Conservation (phyloP, 2,329 filamentous ascomycete genomes). For the Exophiala sp. region DNA sequence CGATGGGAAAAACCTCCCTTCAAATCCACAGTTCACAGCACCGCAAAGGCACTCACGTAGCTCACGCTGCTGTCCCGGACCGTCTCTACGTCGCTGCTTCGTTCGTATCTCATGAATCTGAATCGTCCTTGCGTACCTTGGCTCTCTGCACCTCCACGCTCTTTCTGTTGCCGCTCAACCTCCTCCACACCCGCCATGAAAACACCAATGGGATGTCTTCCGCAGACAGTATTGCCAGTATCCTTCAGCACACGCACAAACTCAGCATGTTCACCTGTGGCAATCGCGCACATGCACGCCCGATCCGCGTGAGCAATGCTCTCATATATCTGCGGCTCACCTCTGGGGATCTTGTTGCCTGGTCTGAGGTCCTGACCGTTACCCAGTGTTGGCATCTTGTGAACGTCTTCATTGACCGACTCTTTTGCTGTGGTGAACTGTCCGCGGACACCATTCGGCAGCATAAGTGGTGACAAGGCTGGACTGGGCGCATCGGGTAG, state of each 20-base stretch:
- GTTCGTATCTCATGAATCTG: conserved; percentile 79
- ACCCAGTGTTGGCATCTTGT: conserved; percentile 25
- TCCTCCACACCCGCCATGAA: conserved; percentile 82
- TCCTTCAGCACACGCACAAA: conserved; percentile 67
- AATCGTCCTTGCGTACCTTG: conserved; percentile 51
- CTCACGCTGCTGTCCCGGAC: conserved; percentile 81
- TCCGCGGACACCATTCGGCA: conserved; percentile 28
- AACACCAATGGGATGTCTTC: conserved; percentile 89
- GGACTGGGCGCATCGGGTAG: conserved; percentile 49
- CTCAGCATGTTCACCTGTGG: conserved; percentile 65
- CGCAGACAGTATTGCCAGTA: conserved; percentile 90
- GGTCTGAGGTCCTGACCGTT: conserved; percentile 22
- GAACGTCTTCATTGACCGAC: conserved; percentile 29
- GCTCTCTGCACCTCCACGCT: conserved; percentile 26
- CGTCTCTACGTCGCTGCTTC: conserved; percentile 70
- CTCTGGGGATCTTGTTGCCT: conserved; percentile 13
- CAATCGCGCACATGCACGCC: conserved; percentile 78
- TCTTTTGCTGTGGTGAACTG: conserved; percentile 23
- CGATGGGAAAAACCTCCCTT: too few species aligned
- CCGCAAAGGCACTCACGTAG: conserved; percentile 88
- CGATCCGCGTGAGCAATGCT: conserved; percentile 78
- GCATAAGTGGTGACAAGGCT: conserved; percentile 43
- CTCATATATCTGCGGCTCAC: conserved; percentile 65
- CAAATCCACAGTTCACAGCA: conserved; percentile 49
- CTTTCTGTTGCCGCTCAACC: conserved; percentile 43